Percentiles rank a stretch among this genome's conserved stretches.
Conservation (phyloP, 805 yeast genomes). For the Danielozyma ontarioensis region DNA sequence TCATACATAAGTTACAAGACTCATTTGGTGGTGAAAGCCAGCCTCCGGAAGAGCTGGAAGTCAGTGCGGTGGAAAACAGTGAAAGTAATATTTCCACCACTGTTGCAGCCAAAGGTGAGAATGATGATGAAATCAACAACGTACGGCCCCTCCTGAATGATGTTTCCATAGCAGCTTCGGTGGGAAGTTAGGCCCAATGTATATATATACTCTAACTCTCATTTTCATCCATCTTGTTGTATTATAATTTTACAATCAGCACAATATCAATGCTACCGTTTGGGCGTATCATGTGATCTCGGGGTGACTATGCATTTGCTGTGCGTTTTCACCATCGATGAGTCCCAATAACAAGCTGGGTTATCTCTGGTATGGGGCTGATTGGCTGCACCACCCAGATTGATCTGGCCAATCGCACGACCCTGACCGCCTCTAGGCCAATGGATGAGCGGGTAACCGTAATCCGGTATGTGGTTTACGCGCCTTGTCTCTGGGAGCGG, state of each 20-base stretch:
- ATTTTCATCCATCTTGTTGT: too few species aligned
- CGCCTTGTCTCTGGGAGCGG: constrained; percentile 1
- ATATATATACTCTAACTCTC: too few species aligned
- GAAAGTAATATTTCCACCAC: too few species aligned
- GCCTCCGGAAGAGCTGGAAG: not conserved
- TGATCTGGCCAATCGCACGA: not conserved
- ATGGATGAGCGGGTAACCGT: constrained; percentile 5
- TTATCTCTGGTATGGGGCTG: too few species aligned
- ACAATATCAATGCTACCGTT: too few species aligned
- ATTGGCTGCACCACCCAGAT: too few species aligned
- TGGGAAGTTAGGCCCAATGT: constrained; percentile 3
- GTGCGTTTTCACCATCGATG: too few species aligned
- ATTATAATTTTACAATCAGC: too few species aligned
- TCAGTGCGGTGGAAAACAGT: not conserved
- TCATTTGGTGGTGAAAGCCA: not conserved
- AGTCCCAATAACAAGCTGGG: too few species aligned
- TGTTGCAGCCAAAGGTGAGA: constrained; percentile 5
- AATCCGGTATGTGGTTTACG: constrained; percentile 2
- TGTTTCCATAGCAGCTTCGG: constrained; percentile 7
- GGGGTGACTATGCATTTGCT: too few species aligned
- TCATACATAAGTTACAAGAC: not conserved
- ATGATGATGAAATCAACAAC: constrained; percentile 2
- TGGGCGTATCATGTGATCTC: too few species aligned
- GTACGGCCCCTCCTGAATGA: constrained; percentile 1
- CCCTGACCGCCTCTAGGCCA: constrained; percentile 1